These are phyloP conservation scores for Draba incana DNA, from an alignment of 345 rosid species.

Conservation along the genomic window DNA sequence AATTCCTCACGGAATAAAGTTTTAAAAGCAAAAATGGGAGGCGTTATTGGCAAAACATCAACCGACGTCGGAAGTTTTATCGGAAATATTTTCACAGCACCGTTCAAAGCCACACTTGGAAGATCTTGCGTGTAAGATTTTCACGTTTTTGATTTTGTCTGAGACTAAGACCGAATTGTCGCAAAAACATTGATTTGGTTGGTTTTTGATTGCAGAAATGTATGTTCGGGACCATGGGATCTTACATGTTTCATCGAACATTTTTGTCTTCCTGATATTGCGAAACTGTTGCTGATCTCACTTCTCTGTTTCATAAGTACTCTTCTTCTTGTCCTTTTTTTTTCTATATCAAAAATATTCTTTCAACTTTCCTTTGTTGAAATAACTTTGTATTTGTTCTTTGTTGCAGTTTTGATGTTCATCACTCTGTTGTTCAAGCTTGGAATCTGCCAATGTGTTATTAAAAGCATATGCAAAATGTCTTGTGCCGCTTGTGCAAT, in stretches of 20 bases:
- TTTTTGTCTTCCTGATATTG: slow-evolving; percentile 63
- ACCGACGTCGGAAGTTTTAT: slow-evolving; percentile 53
- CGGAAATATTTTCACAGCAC: slow-evolving; percentile 59
- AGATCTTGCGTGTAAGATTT: slow-evolving; percentile 55
- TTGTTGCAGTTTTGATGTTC: slow-evolving; percentile 62
- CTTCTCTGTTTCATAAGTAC: slow-evolving; percentile 67
- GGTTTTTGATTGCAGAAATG: slow-evolving; percentile 46
- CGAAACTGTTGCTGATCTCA: slow-evolving; percentile 58
- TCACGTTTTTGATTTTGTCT: slow-evolving; percentile 10
- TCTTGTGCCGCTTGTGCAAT: slow-evolving; percentile 64
- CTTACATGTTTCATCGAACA: slow-evolving; percentile 73
- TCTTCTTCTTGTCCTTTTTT: neutral
- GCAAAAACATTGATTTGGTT: neutral
- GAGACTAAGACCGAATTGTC: neutral
- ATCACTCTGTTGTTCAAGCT: slow-evolving; percentile 65
- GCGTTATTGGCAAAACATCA: slow-evolving; percentile 55
- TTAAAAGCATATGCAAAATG: slow-evolving; percentile 70
- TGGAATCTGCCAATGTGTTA: slow-evolving; percentile 74
- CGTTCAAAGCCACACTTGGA: slow-evolving; percentile 61
- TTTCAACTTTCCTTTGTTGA: neutral
- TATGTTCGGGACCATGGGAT: slow-evolving; percentile 80
- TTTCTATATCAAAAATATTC: neutral
- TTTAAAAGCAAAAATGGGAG: slow-evolving; percentile 48
- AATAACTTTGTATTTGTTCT: neutral
- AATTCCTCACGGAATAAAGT: neutral